Percentiles rank a stretch among this genome's conserved stretches.
Conservation (phyloP, 2,329 filamentous ascomycete species). For the Aspergillus sp. region DNA sequence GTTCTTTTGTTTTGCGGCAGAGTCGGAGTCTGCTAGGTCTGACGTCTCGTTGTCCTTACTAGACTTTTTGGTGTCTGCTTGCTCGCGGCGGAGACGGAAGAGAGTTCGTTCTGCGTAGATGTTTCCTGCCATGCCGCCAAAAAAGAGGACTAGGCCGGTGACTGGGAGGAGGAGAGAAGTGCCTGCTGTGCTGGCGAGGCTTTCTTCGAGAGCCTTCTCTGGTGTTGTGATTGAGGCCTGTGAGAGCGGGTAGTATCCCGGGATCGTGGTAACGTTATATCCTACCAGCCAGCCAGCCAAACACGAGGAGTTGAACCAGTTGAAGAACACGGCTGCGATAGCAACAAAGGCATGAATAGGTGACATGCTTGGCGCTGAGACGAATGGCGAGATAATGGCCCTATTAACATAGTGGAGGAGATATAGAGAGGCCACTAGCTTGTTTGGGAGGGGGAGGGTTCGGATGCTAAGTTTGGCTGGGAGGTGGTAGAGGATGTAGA, state of each 20-base stretch:
- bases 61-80: slow-evolving; percentile 48
- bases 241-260: not conserved
- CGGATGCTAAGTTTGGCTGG: slow-evolving; percentile 46
- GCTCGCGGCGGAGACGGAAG: slow-evolving; percentile 76
- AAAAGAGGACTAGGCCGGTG: slow-evolving; percentile 72
- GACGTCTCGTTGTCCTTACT: not conserved
- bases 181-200: not conserved
- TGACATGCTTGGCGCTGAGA: slow-evolving; percentile 85
- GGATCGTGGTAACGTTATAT: slow-evolving; percentile 58
- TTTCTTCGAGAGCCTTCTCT: not conserved
- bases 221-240: not conserved
- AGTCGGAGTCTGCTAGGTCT: slow-evolving; percentile 33
- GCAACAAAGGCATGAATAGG: slow-evolving; percentile 76
- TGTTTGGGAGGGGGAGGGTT: slow-evolving; percentile 35
- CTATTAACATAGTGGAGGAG: slow-evolving; percentile 89
- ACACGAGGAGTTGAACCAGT: slow-evolving; percentile 74
- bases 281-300: slow-evolving; percentile 80
- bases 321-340: slow-evolving; percentile 66
- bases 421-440: slow-evolving; percentile 46
- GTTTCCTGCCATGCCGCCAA: slow-evolving; percentile 73
- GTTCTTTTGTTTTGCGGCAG: slow-evolving; percentile 32
- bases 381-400: slow-evolving; percentile 75
- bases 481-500: slow-evolving; percentile 75
- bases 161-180: slow-evolving; percentile 41
- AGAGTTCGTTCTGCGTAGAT: slow-evolving; percentile 89